A percentile compares a stretch with the other conserved stretches of the same genome.
Evolutionary conservation across 352 stramenopile species (phyloP).

Genomic region (Halophytophthora polymorphica): DNA sequence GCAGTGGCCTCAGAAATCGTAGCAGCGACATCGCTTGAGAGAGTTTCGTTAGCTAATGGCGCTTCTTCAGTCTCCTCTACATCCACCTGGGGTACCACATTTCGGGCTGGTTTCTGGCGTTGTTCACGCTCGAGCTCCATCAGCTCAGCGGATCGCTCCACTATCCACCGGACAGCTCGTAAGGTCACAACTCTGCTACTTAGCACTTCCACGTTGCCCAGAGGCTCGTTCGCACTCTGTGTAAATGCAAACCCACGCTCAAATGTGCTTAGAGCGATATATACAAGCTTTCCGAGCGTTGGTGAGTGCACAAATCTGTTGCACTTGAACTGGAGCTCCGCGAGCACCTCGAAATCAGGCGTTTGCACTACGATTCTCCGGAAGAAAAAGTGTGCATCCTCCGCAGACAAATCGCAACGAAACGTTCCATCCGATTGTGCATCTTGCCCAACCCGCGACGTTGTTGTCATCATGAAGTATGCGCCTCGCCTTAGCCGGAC

Average conservation of each 20-base stretch:
- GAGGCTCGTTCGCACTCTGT: background rate
- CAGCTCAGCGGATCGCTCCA: slow-evolving; percentile 21
- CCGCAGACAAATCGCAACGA: background rate
- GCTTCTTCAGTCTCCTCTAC: slow-evolving; percentile 15
- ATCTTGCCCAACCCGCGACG: slow-evolving; percentile 1
- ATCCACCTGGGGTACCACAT: slow-evolving; percentile 7
- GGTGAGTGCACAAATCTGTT: slow-evolving; percentile 31
- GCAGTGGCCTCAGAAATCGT: slow-evolving; percentile 9
- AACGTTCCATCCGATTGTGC: background rate
- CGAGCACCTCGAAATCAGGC: slow-evolving; percentile 38
- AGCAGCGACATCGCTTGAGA: slow-evolving; percentile 1
- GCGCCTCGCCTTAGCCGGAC: slow-evolving; percentile 43
- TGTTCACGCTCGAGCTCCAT: slow-evolving; percentile 19
- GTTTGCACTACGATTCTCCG: slow-evolving; percentile 26
- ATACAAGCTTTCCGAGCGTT: slow-evolving; percentile 35
- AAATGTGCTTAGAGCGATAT: slow-evolving; percentile 21
- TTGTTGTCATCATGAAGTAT: slow-evolving; percentile 34
- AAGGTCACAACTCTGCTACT: slow-evolving; percentile 8
- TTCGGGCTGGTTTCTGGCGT: slow-evolving; percentile 4
- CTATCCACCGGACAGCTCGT: slow-evolving; percentile 20
- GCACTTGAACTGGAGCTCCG: slow-evolving; percentile 39
- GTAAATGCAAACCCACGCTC: slow-evolving; percentile 27
- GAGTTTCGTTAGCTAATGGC: background rate
- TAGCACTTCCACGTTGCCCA: slow-evolving; percentile 4
- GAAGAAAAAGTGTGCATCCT: slow-evolving; percentile 39